Conservation (phyloP, 1,139 yeast genomes). For the Magnusiomyces tetraspermus region DNA sequence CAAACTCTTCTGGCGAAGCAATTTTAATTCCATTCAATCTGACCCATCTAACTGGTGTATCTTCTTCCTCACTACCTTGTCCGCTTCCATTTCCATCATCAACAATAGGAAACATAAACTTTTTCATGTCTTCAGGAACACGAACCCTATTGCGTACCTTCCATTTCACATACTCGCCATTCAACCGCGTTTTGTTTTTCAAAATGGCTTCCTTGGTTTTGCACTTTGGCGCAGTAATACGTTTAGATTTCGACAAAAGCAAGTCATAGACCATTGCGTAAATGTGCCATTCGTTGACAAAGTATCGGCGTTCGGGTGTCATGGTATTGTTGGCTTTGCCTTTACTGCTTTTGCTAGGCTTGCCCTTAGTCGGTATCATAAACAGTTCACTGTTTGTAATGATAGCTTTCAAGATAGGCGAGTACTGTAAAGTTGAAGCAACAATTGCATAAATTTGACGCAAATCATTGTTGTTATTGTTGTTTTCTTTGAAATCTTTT, state of each 20-base stretch:
- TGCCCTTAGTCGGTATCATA: constrained; percentile 16
- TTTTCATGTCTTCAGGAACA: background rate
- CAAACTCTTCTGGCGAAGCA: constrained; percentile 32
- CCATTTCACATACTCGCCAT: constrained; percentile 71
- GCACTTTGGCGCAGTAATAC: constrained; percentile 85
- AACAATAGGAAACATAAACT: constrained; percentile 2
- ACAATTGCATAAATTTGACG: constrained; percentile 81
- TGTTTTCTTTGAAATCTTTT: constrained; percentile 6
- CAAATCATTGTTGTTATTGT: constrained; percentile 42
- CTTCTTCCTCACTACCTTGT: background rate
- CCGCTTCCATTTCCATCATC: constrained; percentile 18
- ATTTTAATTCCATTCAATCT: constrained; percentile 53
- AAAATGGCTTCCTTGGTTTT: constrained; percentile 76
- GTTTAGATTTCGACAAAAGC: constrained; percentile 61
- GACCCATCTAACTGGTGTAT: constrained; percentile 80
- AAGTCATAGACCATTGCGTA: constrained; percentile 61
- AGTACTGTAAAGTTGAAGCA: constrained; percentile 63
- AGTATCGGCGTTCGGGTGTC: background rate
- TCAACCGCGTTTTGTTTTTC: constrained; percentile 66
- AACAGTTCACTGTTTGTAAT: constrained; percentile 57
- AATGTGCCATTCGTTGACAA: constrained; percentile 2
- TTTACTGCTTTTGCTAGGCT: background rate
- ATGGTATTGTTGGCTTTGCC: background rate
- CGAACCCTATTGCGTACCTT: constrained; percentile 36
- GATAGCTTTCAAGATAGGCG: constrained; percentile 49